A percentile compares a stretch with the other conserved stretches of the same genome.
phyloP scores from a whole-genome alignment of 768 basidiomycete genomes.

The Mycena crocata region DNA sequence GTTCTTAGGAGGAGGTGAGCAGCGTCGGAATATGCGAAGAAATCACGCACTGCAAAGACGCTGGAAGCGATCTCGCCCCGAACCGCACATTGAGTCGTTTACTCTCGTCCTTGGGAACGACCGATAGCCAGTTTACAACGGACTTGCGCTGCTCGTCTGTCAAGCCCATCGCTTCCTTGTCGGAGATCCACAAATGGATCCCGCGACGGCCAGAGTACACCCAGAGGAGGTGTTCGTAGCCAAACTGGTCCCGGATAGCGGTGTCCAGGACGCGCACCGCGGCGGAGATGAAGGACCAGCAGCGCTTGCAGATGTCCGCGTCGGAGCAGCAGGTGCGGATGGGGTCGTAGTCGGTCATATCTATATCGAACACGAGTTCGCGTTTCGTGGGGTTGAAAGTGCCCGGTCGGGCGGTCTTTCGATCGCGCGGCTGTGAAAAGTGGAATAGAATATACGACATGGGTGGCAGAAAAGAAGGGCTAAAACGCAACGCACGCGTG shows the following conservation, averaged over 20 bases:
- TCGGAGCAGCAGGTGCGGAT: conserved; percentile 95
- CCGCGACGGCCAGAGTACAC: conserved; percentile 99
- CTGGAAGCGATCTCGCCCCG: conserved; percentile 66
- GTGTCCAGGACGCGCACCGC: conserved; percentile 90
- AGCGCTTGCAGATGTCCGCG: conserved; percentile 90
- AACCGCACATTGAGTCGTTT: conserved; percentile 85
- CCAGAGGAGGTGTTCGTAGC: conserved; percentile 92
- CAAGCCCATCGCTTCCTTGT: conserved; percentile 86
- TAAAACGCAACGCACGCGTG: conserved; percentile 67
- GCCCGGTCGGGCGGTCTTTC: conserved; percentile 76
- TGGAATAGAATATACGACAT: not conserved
- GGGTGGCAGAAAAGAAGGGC: not conserved
- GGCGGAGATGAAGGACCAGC: conserved; percentile 95
- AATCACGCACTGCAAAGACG: conserved; percentile 72
- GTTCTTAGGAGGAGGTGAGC: conserved; percentile 43
- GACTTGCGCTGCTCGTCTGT: conserved; percentile 93
- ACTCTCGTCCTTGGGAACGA: conserved; percentile 82
- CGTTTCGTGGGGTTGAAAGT: conserved; percentile 83
- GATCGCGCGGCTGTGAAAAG: conserved; percentile 82
- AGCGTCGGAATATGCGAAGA: not conserved
- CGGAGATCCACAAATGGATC: conserved; percentile 98
- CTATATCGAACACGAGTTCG: conserved; percentile 99
- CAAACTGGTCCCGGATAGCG: conserved; percentile 88
- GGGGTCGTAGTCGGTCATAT: conserved; percentile 99
- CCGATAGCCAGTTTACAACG: conserved; percentile 88